Conservation (phyloP, 106 monocot genomes). For the Allium cepa region DNA sequence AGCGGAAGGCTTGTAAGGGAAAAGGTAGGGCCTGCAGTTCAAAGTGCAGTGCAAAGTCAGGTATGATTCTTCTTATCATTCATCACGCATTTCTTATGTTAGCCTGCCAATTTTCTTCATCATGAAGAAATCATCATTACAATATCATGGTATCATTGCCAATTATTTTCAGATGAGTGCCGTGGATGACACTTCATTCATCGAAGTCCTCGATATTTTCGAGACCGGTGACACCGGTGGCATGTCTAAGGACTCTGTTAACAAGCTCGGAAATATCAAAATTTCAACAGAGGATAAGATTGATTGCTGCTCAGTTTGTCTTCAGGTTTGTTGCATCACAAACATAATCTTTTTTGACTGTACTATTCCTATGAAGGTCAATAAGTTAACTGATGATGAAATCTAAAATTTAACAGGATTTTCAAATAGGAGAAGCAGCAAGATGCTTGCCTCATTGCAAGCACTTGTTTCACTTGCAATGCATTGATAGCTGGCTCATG, state of each 20-base stretch:
- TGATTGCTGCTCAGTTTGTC: conserved; percentile 69
- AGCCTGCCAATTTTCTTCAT: neutral
- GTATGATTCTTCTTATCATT: conserved; percentile 11
- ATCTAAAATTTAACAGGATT: conserved; percentile 34
- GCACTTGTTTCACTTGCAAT: conserved; percentile 73
- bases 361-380: neutral
- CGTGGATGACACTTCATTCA: conserved; percentile 25
- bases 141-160: neutral
- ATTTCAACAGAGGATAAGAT: conserved; percentile 33
- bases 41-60: conserved; percentile 84
- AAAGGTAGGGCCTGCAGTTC: conserved; percentile 77
- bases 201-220: conserved; percentile 49
- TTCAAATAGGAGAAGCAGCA: conserved; percentile 50
- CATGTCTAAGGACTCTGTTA: conserved; percentile 42
- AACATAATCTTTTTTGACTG: neutral
- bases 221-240: conserved; percentile 53
- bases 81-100: too few relatives aligned
- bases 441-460: conserved; percentile 57
- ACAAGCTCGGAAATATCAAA: conserved; percentile 40
- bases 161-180: conserved; percentile 59
- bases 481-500: conserved; percentile 83
- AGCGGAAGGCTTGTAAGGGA: conserved; percentile 25
- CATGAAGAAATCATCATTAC: neutral
- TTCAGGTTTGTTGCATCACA: conserved; percentile 27
- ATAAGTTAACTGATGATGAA: conserved; percentile 1